Percentiles rank a stretch among this genome's conserved stretches.
These are phyloP conservation scores for Amaranthus palmeri DNA, from an alignment of 148 eudicot genomes.

Conservation along the genomic window DNA sequence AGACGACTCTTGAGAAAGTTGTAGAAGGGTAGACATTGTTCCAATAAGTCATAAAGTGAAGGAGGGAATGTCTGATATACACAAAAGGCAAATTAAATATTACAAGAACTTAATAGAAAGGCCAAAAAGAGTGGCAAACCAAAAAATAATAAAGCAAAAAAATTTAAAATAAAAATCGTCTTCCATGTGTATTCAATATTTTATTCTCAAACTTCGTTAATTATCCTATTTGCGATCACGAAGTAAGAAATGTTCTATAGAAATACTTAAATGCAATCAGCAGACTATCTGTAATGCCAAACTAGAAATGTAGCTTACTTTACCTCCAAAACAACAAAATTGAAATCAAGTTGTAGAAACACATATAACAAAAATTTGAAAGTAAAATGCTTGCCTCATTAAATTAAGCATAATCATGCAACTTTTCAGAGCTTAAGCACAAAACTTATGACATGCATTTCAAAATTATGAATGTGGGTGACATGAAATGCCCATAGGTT, in stretches of 20 bases:
- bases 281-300: neutral
- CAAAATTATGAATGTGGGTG: neutral
- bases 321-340: neutral
- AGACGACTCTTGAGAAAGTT: slow-evolving; percentile 61
- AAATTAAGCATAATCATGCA: neutral
- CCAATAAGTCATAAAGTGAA: slow-evolving; percentile 67
- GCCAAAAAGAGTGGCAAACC: neutral
- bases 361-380: neutral
- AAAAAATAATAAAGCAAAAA: neutral
- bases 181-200: neutral
- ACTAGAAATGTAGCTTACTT: neutral
- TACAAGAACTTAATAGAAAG: neutral
- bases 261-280: neutral
- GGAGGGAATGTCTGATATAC: slow-evolving; percentile 56
- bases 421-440: too few species aligned
- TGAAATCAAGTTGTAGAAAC: neutral
- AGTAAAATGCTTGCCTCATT: neutral
- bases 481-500: neutral
- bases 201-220: neutral
- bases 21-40: slow-evolving; percentile 82
- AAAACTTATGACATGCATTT: neutral
- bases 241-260: neutral
- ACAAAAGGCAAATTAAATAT: slow-evolving; percentile 19
- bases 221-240: neutral
- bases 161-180: neutral